A percentile compares a stretch with the other conserved stretches of the same genome.
Conservation (phyloP, 352 stramenopile species). For the Pythium dissotocum region DNA sequence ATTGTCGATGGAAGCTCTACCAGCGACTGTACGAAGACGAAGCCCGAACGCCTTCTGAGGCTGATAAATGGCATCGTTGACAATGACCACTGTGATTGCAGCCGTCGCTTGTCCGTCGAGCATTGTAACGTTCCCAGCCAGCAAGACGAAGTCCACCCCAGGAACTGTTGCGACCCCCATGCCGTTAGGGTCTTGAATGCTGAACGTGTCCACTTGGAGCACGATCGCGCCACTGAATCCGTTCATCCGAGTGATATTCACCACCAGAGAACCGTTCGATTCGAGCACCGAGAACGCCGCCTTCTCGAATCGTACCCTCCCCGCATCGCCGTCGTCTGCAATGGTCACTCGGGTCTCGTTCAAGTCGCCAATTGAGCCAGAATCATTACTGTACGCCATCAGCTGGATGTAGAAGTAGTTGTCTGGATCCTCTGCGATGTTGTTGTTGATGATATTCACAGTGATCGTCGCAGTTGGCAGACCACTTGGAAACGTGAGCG, state of each 20-base stretch:
- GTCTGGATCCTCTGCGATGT: conserved; percentile 45
- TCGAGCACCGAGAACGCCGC: conserved; percentile 33
- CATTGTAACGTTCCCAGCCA: conserved; percentile 22
- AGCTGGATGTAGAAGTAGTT: conserved; percentile 48
- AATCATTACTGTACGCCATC: conserved; percentile 21
- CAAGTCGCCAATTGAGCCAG: conserved; percentile 33
- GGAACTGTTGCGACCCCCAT: conserved; percentile 8
- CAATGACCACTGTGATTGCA: conserved; percentile 31
- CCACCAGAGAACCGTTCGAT: conserved; percentile 14
- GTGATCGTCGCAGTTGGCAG: conserved; percentile 25
- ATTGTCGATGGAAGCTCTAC: conserved; percentile 31
- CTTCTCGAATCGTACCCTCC: conserved; percentile 39
- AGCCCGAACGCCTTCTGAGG: conserved; percentile 41
- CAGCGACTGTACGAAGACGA: conserved; percentile 25
- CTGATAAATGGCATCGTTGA: conserved; percentile 50
- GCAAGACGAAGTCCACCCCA: conserved; percentile 38
- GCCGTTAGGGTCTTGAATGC: conserved; percentile 10
- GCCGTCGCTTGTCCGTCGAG: conserved; percentile 26
- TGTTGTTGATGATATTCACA: conserved; percentile 52
- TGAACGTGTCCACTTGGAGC: conserved; percentile 25
- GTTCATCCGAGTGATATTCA: conserved; percentile 31
- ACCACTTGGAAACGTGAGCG: conserved; percentile 35
- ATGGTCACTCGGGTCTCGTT: conserved; percentile 36
- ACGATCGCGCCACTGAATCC: conserved; percentile 33
- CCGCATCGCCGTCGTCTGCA: conserved; percentile 50